Conservation (phyloP, 225 moss, liverwort and hornwort genomes). For the Takakia lepidozioides region DNA sequence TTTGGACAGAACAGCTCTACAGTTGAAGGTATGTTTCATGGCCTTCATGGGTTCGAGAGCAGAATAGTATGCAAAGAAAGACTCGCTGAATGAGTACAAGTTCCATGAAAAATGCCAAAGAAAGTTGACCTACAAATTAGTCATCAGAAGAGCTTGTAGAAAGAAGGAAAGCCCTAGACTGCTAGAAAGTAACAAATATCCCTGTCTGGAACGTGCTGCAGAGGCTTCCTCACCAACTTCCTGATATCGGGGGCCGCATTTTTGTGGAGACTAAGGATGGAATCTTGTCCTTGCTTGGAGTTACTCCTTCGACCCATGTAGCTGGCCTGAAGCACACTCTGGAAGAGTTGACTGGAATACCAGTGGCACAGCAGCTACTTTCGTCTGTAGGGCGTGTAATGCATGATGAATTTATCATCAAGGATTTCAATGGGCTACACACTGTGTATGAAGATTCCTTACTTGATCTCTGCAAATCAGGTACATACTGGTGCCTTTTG, state of each 20-base stretch:
- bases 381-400: constrained; percentile 82
- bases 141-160: no score
- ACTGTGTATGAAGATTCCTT: constrained; percentile 71
- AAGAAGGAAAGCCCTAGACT: no score
- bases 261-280: constrained; percentile 95
- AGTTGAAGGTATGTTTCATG: constrained; percentile 46
- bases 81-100: no score
- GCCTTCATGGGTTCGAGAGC: no score
- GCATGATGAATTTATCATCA: constrained; percentile 79
- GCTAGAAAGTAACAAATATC: no score
- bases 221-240: constrained; percentile 61
- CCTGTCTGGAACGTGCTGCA: no score
- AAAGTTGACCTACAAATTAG: no score
- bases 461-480: constrained; percentile 90
- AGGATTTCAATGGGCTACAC: constrained; percentile 72
- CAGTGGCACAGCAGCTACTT: constrained; percentile 71
- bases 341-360: constrained; percentile 70
- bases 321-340: constrained; percentile 70
- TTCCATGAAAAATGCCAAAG: no score
- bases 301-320: constrained; percentile 45
- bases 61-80: no score
- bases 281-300: constrained; percentile 65
- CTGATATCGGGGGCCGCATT: constrained; percentile 68
- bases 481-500: constrained; percentile 25
- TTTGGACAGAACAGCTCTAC: constrained; percentile 67